Conservation (phyloP, 139 green algal genomes). For the Edaphochlamys debaryana region DNA sequence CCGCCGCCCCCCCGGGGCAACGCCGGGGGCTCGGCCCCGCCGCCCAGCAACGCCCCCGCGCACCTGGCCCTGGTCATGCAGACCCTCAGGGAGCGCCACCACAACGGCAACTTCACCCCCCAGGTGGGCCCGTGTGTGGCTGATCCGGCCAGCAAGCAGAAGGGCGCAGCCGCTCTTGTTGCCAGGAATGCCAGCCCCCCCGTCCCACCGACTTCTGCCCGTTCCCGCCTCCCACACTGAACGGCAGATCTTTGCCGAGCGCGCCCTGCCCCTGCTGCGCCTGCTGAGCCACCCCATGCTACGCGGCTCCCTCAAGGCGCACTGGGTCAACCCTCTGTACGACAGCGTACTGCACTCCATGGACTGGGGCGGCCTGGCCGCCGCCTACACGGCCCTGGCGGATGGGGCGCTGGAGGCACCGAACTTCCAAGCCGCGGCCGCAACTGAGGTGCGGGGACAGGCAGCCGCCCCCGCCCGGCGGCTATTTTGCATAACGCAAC, state of each 20-base stretch:
- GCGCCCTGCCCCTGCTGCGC: constrained; percentile 12
- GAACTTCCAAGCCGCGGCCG: neutral
- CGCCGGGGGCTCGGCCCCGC: neutral
- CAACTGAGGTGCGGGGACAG: neutral
- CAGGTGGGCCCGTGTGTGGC: neutral
- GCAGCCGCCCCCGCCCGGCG: too few relatives aligned
- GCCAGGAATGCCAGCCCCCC: too few relatives aligned
- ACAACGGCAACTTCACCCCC: neutral
- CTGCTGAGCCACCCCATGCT: constrained; percentile 1
- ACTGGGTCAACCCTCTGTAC: constrained; percentile 31
- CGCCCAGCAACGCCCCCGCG: neutral
- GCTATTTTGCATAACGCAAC: neutral
- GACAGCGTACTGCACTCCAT: constrained; percentile 7
- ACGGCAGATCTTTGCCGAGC: constrained; percentile 16
- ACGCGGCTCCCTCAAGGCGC: neutral
- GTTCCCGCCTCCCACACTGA: too few relatives aligned
- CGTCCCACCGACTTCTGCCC: too few relatives aligned
- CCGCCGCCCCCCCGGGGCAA: neutral
- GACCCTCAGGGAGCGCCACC: neutral
- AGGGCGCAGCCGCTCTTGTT: too few relatives aligned
- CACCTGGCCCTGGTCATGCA: constrained; percentile 1
- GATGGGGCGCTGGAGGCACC: neutral
- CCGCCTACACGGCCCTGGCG: neutral
- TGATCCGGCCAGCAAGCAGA: neutral
- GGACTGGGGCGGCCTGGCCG: neutral